phyloP scores from a whole-genome alignment of 257 asterid genomes.

The Euphrasia confusa region DNA sequence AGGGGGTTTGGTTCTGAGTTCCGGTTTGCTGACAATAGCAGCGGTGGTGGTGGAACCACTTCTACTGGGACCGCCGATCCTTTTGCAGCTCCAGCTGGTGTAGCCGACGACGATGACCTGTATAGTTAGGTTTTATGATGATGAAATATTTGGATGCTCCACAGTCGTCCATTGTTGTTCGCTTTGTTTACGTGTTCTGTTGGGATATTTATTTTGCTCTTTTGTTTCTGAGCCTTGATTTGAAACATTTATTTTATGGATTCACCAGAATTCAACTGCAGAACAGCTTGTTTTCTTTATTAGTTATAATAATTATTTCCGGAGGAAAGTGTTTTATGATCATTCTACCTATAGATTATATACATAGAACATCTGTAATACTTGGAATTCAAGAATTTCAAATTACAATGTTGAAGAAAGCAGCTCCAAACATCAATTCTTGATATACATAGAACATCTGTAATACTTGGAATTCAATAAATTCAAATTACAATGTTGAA shows the following conservation, averaged over 20 bases:
- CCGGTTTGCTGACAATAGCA: constrained; percentile 44
- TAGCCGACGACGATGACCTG: constrained; percentile 48
- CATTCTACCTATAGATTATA: too few species aligned
- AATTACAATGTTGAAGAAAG: too few species aligned
- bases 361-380: too few species aligned
- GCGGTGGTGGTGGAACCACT: constrained; percentile 35
- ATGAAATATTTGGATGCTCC: constrained; percentile 1
- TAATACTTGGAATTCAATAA: too few species aligned
- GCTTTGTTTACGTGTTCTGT: neutral
- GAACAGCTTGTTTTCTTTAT: too few species aligned
- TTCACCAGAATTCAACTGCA: neutral
- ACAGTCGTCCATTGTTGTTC: neutral
- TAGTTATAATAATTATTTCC: too few species aligned
- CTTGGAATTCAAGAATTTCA: too few species aligned
- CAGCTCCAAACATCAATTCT: too few species aligned
- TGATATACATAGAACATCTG: too few species aligned
- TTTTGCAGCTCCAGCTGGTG: constrained; percentile 41
- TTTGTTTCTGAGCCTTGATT: neutral
- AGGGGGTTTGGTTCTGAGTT: constrained; percentile 77
- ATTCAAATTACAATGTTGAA: neutral
- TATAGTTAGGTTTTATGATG: constrained; percentile 30
- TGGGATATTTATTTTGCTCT: neutral
- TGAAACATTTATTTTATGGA: neutral
- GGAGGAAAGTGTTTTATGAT: too few species aligned
- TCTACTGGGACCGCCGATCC: constrained; percentile 48